Conservation (phyloP, 495 filamentous ascomycete genomes). For the Endocarpon pusillum region DNA sequence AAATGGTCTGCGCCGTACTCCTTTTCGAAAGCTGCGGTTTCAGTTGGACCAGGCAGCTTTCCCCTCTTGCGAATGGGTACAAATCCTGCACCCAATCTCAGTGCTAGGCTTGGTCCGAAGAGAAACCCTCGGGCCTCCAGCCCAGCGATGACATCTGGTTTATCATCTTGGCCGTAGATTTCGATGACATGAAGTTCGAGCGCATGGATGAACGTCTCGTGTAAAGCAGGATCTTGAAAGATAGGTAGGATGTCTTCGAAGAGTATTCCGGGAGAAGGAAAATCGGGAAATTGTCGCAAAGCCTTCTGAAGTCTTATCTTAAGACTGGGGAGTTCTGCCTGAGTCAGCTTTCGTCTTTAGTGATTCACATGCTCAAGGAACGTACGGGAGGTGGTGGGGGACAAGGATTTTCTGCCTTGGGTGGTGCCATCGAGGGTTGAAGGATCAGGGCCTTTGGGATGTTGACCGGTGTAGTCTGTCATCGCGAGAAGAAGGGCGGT, state of each 20-base stretch:
- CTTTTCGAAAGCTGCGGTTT: constrained; percentile 73
- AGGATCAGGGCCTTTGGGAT: constrained; percentile 4
- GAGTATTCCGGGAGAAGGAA: constrained; percentile 82
- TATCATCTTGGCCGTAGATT: constrained; percentile 27
- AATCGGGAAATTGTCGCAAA: constrained; percentile 73
- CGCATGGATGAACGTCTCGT: constrained; percentile 63
- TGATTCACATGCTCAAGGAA: constrained; percentile 35
- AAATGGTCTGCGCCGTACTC: constrained; percentile 96
- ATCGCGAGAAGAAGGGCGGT: constrained; percentile 1
- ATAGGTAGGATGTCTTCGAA: constrained; percentile 98
- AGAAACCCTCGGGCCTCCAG: constrained; percentile 91
- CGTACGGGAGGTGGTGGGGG: constrained; percentile 21
- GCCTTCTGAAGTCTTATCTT: constrained; percentile 54
- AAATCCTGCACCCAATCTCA: constrained; percentile 70
- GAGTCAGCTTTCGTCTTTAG: constrained; percentile 45
- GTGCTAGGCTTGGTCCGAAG: constrained; percentile 78
- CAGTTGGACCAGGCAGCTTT: constrained; percentile 81
- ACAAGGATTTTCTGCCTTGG: constrained; percentile 16
- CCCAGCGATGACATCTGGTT: constrained; percentile 81
- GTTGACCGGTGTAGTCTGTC: constrained; percentile 2
- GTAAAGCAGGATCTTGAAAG: constrained; percentile 64
- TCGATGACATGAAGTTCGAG: constrained; percentile 67
- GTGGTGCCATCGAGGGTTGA: not conserved
- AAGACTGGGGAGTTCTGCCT: constrained; percentile 75
- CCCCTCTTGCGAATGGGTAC: constrained; percentile 91